A percentile compares a stretch with the other conserved stretches of the same genome.
Evolutionary conservation across 306 rosid genomes (phyloP).

Genomic region (Luffa aegyptiaca): DNA sequence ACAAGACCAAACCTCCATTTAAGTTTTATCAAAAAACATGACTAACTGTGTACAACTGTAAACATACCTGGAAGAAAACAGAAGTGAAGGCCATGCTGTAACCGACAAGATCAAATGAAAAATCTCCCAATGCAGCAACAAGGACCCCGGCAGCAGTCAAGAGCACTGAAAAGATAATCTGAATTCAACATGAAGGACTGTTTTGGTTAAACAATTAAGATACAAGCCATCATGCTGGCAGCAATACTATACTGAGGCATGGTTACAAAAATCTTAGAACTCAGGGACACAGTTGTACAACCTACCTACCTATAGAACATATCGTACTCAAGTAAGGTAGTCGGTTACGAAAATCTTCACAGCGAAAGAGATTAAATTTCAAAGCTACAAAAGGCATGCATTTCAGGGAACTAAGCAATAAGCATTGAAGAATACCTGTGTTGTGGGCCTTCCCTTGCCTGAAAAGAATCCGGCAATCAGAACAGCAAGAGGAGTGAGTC

Average conservation of each 20-base stretch:
- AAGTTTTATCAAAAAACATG: background rate
- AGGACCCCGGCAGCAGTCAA: constrained; percentile 81
- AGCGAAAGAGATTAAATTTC: background rate
- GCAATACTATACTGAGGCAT: background rate
- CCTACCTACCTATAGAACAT: no score
- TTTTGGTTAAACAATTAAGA: background rate
- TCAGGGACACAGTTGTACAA: no score
- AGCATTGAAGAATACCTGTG: constrained; percentile 32
- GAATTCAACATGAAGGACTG: background rate
- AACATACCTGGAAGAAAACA: constrained; percentile 76
- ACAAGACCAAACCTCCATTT: background rate
- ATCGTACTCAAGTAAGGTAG: no score
- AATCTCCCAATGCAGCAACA: constrained; percentile 86
- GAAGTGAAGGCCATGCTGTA: constrained; percentile 90
- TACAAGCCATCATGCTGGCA: background rate
- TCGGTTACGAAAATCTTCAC: background rate
- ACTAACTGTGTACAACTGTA: background rate
- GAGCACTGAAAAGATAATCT: constrained; percentile 76
- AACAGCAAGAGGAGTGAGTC: constrained; percentile 97
- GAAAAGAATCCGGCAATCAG: constrained; percentile 60
- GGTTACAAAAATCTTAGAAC: background rate
- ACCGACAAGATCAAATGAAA: constrained; percentile 84
- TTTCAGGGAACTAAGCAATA: background rate
- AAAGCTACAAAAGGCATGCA: background rate
- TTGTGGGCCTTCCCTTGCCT: constrained; percentile 69